phyloP scores from a whole-genome alignment of 768 basidiomycete genomes.

The Hericium erinaceus region DNA sequence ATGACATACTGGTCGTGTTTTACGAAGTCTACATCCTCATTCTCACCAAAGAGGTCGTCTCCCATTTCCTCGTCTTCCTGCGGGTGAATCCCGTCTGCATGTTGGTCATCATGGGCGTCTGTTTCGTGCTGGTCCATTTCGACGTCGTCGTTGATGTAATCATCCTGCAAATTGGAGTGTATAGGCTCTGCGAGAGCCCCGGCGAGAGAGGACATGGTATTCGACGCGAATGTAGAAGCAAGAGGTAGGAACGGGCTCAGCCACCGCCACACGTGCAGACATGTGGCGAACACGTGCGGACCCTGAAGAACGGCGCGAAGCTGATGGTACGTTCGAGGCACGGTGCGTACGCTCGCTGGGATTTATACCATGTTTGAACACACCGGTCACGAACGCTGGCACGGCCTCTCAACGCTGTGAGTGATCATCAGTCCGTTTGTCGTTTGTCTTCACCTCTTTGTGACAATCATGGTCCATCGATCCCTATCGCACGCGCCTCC shows the following conservation, averaged over 20 bases:
- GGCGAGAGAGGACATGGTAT: slow-evolving; percentile 3
- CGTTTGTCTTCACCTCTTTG: not conserved
- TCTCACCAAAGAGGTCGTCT: slow-evolving; percentile 68
- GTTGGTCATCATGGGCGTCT: slow-evolving; percentile 5
- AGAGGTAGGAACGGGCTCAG: not conserved
- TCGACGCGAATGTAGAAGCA: too few species aligned
- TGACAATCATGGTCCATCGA: not conserved
- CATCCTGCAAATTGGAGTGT: not conserved
- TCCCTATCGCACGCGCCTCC: not conserved
- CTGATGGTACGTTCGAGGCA: not conserved
- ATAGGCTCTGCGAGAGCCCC: not conserved
- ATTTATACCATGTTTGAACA: too few species aligned
- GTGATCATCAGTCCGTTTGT: too few species aligned
- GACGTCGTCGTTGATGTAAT: not conserved
- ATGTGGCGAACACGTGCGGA: not conserved
- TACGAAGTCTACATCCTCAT: slow-evolving; percentile 39
- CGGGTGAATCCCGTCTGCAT: not conserved
- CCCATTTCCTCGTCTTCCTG: slow-evolving; percentile 39
- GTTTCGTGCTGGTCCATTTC: slow-evolving; percentile 5
- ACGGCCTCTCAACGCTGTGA: too few species aligned
- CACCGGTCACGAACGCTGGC: too few species aligned
- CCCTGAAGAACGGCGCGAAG: not conserved
- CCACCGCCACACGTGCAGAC: not conserved
- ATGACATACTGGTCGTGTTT: slow-evolving; percentile 41
- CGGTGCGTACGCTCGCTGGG: not conserved